phyloP scores from a whole-genome alignment of 2,329 filamentous ascomycete genomes.

The Penicillium sp. region DNA sequence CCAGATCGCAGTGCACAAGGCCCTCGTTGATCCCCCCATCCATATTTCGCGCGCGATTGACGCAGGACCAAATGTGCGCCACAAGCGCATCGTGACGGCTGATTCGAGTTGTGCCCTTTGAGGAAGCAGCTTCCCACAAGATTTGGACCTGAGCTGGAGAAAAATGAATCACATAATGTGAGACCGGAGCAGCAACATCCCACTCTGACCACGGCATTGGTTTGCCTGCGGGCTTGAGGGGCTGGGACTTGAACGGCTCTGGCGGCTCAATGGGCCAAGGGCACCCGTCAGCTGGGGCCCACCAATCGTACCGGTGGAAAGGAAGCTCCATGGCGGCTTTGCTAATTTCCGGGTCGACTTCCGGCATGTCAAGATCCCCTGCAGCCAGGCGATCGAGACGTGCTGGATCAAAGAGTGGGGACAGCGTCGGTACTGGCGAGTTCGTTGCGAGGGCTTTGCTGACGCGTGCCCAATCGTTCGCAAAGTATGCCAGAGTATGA shows the following conservation, averaged over 20 bases:
- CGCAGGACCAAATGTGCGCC: not conserved
- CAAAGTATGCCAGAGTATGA: not conserved
- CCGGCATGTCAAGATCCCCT: too few relatives aligned
- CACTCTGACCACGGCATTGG: not conserved
- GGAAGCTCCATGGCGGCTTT: not conserved
- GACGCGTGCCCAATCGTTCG: not conserved
- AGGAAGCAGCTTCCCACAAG: too few relatives aligned
- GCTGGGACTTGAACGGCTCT: not conserved
- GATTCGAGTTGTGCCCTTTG: too few relatives aligned
- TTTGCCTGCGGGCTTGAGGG: not conserved
- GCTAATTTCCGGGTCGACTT: not conserved
- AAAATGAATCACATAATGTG: not conserved
- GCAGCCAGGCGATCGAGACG: too few relatives aligned
- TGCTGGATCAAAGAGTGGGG: too few relatives aligned
- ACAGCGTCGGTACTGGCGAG: not conserved
- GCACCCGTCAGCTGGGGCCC: not conserved
- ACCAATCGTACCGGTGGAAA: slow-evolving; percentile 1
- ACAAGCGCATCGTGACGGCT: not conserved
- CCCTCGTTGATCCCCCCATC: too few relatives aligned
- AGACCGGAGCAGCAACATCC: not conserved
- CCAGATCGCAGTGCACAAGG: not conserved
- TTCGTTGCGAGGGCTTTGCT: not conserved
- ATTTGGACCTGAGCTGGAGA: too few relatives aligned
- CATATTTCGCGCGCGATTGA: not conserved
- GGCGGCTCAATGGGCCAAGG: not conserved